Evolutionary conservation across 169 alveolate genomes (phyloP).

Genomic region (Cryptosporidium baileyi): DNA sequence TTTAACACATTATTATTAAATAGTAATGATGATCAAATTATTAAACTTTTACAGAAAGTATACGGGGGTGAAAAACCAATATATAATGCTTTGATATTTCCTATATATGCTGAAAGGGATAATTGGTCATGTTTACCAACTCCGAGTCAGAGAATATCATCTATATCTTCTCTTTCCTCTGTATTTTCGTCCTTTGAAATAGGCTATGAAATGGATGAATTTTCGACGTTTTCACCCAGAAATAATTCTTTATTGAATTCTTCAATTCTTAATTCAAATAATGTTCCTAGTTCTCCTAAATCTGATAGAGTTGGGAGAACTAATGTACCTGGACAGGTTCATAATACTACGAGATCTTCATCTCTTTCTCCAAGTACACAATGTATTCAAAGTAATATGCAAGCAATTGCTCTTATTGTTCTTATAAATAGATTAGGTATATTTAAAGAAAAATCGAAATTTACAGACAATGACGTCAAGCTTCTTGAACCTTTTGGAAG

Average conservation of each 20-base stretch:
- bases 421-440: conserved; percentile 49
- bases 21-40: conserved; percentile 28
- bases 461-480: conserved; percentile 59
- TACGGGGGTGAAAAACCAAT: conserved; percentile 43
- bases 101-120: conserved; percentile 66
- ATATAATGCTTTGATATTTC: conserved; percentile 59
- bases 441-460: conserved; percentile 47
- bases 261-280: not conserved
- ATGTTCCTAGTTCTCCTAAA: conserved; percentile 52
- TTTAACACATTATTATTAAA: not conserved
- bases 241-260: conserved; percentile 14
- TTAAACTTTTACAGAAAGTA: conserved; percentile 36
- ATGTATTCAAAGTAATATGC: not conserved
- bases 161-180: conserved; percentile 50
- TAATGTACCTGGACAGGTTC: not conserved
- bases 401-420: conserved; percentile 60
- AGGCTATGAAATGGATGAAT: conserved; percentile 33
- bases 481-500: conserved; percentile 64
- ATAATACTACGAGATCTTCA: conserved; percentile 13
- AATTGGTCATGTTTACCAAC: conserved; percentile 68
- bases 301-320: conserved; percentile 34
- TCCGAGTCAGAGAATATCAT: conserved; percentile 58
- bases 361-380: conserved; percentile 68
- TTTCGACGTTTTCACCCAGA: conserved; percentile 18
- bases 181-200: conserved; percentile 63